Evolutionary conservation across 2,329 filamentous ascomycete genomes (phyloP).

Genomic region (Sclerotinia trifoliorum): DNA sequence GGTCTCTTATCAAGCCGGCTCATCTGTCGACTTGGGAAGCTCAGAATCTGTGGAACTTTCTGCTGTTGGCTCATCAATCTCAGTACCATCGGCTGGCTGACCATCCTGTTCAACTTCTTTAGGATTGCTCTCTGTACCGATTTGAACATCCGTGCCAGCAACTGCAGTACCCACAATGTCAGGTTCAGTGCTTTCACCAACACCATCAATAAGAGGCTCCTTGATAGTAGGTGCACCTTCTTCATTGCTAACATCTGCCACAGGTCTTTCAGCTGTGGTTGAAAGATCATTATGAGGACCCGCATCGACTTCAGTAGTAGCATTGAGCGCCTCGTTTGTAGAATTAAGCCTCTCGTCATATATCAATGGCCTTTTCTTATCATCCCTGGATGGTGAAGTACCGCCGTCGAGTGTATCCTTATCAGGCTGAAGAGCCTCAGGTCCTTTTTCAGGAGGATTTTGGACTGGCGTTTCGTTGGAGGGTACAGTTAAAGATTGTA

Average conservation of each 20-base stretch:
- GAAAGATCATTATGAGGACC: neutral
- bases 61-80: neutral
- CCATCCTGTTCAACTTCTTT: neutral
- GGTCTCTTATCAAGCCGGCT: neutral
- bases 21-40: neutral
- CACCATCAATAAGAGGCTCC: neutral
- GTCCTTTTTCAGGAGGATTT: slow-evolving; percentile 6
- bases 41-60: neutral
- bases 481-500: slow-evolving; percentile 15
- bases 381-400: neutral
- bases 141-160: neutral
- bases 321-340: neutral
- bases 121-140: neutral
- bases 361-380: slow-evolving; percentile 2
- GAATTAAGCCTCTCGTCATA: slow-evolving; percentile 11
- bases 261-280: slow-evolving; percentile 2
- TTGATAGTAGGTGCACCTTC: neutral
- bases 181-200: neutral
- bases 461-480: slow-evolving; percentile 15
- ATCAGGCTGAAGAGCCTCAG: slow-evolving; percentile 13
- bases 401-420: neutral
- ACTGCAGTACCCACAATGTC: neutral
- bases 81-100: neutral
- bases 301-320: neutral
- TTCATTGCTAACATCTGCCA: neutral